Percentiles rank a stretch among this genome's conserved stretches.
Evolutionary conservation across 495 filamentous ascomycete genomes (phyloP).

Genomic region (Filosporella fistucella): DNA sequence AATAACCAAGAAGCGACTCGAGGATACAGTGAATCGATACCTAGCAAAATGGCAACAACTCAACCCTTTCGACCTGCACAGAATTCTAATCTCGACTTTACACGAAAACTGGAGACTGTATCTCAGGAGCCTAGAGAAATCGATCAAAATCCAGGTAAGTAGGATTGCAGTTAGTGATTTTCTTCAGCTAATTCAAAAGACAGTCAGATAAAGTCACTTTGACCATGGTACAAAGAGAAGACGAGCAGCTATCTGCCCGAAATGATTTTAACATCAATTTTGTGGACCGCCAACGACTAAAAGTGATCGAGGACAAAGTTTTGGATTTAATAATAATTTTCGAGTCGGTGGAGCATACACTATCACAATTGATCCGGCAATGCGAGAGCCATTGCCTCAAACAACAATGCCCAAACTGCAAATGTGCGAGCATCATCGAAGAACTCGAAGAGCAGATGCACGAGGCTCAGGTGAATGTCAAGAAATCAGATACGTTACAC

Average conservation of each 20-base stretch:
- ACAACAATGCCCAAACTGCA: background rate
- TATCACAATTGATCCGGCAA: too few relatives aligned
- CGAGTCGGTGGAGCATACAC: background rate
- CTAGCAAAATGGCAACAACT: constrained; percentile 2
- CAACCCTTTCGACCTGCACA: background rate
- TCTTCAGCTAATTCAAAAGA: too few relatives aligned
- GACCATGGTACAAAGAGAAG: constrained; percentile 1
- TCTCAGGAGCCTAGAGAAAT: constrained; percentile 7
- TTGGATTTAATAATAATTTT: constrained; percentile 16
- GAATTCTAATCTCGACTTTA: background rate
- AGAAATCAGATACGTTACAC: constrained; percentile 3
- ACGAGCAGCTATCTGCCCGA: constrained; percentile 14
- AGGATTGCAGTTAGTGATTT: constrained; percentile 3
- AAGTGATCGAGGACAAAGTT: constrained; percentile 12
- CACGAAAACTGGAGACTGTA: constrained; percentile 9
- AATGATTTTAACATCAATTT: constrained; percentile 17
- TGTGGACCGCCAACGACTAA: constrained; percentile 18
- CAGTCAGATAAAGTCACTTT: constrained; percentile 12
- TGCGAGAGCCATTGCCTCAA: too few relatives aligned
- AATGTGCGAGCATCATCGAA: background rate
- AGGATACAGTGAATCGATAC: constrained; percentile 8
- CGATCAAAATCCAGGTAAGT: constrained; percentile 13
- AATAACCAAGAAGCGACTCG: too few relatives aligned
- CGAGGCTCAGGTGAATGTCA: constrained; percentile 5
- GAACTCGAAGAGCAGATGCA: constrained; percentile 11